These are phyloP conservation scores for Beauveria brongniartii DNA, from an alignment of 2,329 filamentous ascomycete genomes.

Conservation along the genomic window DNA sequence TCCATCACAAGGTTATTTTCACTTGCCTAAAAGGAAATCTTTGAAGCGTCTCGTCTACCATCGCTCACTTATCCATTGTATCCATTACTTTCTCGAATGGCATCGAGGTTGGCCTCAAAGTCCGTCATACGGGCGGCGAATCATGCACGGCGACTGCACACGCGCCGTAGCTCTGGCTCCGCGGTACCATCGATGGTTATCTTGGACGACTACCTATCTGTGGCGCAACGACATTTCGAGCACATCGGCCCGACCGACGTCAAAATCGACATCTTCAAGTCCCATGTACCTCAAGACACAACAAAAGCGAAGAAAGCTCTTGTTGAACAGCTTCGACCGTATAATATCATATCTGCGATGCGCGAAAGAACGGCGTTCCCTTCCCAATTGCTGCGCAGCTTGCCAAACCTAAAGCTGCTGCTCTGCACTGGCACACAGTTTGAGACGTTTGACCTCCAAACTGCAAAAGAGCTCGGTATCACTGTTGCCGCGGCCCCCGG, in stretches of 20 bases:
- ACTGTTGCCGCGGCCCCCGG: conserved; percentile 43
- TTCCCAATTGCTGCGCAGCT: conserved; percentile 38
- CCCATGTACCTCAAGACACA: conserved; percentile 55
- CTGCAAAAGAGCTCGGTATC: conserved; percentile 40
- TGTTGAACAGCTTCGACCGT: conserved; percentile 50
- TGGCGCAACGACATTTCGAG: conserved; percentile 48
- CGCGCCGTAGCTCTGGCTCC: not conserved
- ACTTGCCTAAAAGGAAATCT: too few relatives aligned
- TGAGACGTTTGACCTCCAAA: conserved; percentile 47
- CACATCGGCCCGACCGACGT: conserved; percentile 37
- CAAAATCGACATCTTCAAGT: conserved; percentile 36
- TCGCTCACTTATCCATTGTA: not conserved
- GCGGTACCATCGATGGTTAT: conserved; percentile 39
- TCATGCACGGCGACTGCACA: not conserved
- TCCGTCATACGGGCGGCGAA: not conserved
- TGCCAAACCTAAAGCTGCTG: conserved; percentile 57
- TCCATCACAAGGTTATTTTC: not conserved
- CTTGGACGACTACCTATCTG: conserved; percentile 62
- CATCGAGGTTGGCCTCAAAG: not conserved
- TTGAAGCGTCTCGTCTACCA: not conserved
- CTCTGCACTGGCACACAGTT: conserved; percentile 56
- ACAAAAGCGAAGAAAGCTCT: conserved; percentile 45
- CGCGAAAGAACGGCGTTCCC: conserved; percentile 59
- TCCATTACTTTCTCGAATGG: not conserved
- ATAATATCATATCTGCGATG: conserved; percentile 50